Evolutionary conservation across 2,329 filamentous ascomycete species (phyloP), one percentile per base, ranked within the genome.

Genomic region (Davidsoniella virescens): DNA sequence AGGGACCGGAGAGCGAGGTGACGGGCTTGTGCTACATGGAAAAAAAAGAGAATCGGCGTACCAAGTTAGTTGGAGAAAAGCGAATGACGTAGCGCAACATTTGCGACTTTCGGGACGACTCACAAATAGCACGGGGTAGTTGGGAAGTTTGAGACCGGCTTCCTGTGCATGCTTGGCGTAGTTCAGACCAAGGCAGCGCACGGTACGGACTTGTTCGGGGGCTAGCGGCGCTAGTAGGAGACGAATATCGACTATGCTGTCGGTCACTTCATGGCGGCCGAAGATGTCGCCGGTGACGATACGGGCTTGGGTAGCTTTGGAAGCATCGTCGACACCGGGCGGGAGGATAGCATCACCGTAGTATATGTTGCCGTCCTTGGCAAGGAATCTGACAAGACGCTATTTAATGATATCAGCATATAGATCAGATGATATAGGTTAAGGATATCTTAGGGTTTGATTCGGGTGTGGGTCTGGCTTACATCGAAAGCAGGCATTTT

Each of bases 331-430:
- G 38, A 72, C 65, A 17, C 77, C 78, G 0, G 63, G 49, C 3
- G 80, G 78, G 17, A 86, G 71, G 51, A 87, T 76, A 54, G 83
- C 82, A 64, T 87, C 81, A 57, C 83, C 84, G 56, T 85, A 84
- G 64, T 84, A 82, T 36, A 75, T 72, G 51, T 70, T 70, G 61
- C 82, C 82, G 59, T 87, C 79, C 57, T 73, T 76, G 58, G 81
- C 78, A 7, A 85, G 72, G 65, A 87, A 87, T 49, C 83, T 79
- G 56, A 87, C 68, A 38, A 87, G 78, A 58, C 80, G 76, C 78
- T 85, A 58, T 33, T 23, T 5, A 37, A 16, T 37, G 16, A 7
- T 36, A 42, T 9, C 8, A 10, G 16, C 14, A 44, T 54, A 43
- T 43, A 9, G 5, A 7, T 9, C 10, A 10, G 16, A 54, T 50